These are phyloP conservation scores for Salisapilia sapeloensis DNA, from an alignment of 352 stramenopile genomes.

Conservation along the genomic window DNA sequence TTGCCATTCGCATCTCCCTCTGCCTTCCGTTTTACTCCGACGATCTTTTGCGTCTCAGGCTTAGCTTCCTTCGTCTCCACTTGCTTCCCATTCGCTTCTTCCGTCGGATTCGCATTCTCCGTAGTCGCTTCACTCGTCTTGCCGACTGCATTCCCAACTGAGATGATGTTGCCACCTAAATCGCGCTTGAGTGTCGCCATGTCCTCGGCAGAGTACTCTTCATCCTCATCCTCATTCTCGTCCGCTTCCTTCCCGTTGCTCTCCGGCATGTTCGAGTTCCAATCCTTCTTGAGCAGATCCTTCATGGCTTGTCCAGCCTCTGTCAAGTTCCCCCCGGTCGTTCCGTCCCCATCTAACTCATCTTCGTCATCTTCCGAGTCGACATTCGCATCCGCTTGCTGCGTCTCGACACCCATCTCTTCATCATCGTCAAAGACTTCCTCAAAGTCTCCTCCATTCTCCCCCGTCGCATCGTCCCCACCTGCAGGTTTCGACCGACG, in stretches of 20 bases:
- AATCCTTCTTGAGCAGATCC: slow-evolving; percentile 56
- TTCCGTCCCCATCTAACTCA: slow-evolving; percentile 51
- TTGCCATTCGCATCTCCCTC: slow-evolving; percentile 14
- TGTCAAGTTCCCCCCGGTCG: slow-evolving; percentile 55
- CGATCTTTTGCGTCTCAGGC: slow-evolving; percentile 5
- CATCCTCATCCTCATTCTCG: slow-evolving; percentile 37
- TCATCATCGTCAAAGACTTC: slow-evolving; percentile 81
- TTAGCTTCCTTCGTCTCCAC: slow-evolving; percentile 5
- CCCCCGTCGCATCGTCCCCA: slow-evolving; percentile 39
- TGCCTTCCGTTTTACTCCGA: slow-evolving; percentile 27
- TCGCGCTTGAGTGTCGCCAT: slow-evolving; percentile 72
- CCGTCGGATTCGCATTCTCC: slow-evolving; percentile 7
- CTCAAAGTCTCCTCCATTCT: slow-evolving; percentile 75
- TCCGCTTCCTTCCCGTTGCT: slow-evolving; percentile 37
- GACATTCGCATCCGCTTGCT: slow-evolving; percentile 39
- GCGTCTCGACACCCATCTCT: slow-evolving; percentile 64
- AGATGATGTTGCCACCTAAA: slow-evolving; percentile 67
- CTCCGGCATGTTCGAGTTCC: slow-evolving; percentile 56
- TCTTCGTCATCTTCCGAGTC: slow-evolving; percentile 63
- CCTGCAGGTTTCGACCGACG: slow-evolving; percentile 23
- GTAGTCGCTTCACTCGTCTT: slow-evolving; percentile 2
- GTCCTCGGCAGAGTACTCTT: slow-evolving; percentile 58
- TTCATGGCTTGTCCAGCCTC: slow-evolving; percentile 76
- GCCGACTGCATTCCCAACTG: slow-evolving; percentile 19
- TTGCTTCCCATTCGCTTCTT: slow-evolving; percentile 3